Conservation (phyloP, 495 filamentous ascomycete species). For the Penicillium mononematosum region DNA sequence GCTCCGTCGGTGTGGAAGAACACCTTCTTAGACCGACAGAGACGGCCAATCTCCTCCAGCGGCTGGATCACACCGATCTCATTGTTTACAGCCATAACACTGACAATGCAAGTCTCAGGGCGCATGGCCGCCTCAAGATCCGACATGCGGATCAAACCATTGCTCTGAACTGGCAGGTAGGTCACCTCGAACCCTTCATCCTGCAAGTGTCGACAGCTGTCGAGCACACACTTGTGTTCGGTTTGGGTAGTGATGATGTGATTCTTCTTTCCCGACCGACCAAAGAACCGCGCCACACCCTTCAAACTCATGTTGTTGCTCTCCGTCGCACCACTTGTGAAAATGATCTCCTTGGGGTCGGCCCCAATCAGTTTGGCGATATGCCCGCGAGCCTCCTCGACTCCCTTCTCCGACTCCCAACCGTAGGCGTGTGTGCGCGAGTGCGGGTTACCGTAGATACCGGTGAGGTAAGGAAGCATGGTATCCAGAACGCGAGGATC, state of each 20-base stretch:
- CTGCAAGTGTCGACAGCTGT: constrained; percentile 94
- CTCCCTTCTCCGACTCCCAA: constrained; percentile 94
- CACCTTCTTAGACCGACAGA: constrained; percentile 87
- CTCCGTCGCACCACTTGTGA: constrained; percentile 96
- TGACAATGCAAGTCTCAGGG: constrained; percentile 87
- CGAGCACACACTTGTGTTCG: constrained; percentile 97
- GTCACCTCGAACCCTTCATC: constrained; percentile 96
- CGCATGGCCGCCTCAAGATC: constrained; percentile 88
- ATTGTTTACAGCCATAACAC: constrained; percentile 99
- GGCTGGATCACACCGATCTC: constrained; percentile 99
- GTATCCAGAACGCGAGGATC: constrained; percentile 93
- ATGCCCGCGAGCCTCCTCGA: constrained; percentile 80
- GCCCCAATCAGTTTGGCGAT: constrained; percentile 88
- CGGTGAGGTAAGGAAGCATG: constrained; percentile 93
- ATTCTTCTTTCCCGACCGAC: constrained; percentile 90
- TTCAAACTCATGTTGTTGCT: constrained; percentile 99
- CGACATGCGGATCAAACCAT: constrained; percentile 79
- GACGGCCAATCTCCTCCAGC: constrained; percentile 84
- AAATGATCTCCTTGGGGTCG: constrained; percentile 96
- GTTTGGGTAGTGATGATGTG: constrained; percentile 97
- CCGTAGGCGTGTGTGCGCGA: constrained; percentile 97
- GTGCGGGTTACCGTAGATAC: constrained; percentile 95
- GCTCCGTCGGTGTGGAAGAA: constrained; percentile 99
- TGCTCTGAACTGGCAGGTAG: constrained; percentile 84
- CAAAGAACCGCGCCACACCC: constrained; percentile 93